A percentile compares a stretch with the other conserved stretches of the same genome.
These are phyloP conservation scores for Emergomyces pasteurianus DNA, from an alignment of 2,329 filamentous ascomycete species.

Conservation along the genomic window DNA sequence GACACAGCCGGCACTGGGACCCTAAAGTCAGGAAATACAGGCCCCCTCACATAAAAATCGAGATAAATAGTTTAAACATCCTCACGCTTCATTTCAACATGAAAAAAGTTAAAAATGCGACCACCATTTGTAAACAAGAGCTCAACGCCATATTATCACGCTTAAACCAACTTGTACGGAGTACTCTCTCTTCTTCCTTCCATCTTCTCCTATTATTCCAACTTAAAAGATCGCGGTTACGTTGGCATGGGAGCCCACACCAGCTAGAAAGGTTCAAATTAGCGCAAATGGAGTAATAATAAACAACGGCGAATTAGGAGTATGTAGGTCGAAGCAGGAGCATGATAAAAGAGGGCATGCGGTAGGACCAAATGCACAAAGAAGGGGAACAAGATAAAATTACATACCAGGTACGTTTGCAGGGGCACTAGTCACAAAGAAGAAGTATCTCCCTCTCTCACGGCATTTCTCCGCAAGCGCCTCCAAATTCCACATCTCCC, in stretches of 20 bases:
- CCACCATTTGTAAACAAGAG: neutral
- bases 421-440: conserved; percentile 33
- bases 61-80: neutral
- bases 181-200: neutral
- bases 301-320: neutral
- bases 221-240: conserved; percentile 20
- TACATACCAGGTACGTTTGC: conserved; percentile 29
- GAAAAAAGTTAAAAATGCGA: neutral
- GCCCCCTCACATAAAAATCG: neutral
- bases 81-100: neutral
- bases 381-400: neutral
- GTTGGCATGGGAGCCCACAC: conserved; percentile 20
- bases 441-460: conserved; percentile 26
- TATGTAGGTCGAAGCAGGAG: neutral
- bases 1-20: no score
- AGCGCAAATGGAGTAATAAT: neutral
- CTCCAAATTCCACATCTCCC: conserved; percentile 37
- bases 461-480: conserved; percentile 23
- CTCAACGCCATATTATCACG: neutral
- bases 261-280: conserved; percentile 7
- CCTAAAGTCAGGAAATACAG: neutral
- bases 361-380: neutral
- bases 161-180: no score
- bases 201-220: neutral
- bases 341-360: neutral